A percentile compares a stretch with the other conserved stretches of the same genome.
phyloP scores from a whole-genome alignment of 768 basidiomycete genomes.

The Mycena venus region DNA sequence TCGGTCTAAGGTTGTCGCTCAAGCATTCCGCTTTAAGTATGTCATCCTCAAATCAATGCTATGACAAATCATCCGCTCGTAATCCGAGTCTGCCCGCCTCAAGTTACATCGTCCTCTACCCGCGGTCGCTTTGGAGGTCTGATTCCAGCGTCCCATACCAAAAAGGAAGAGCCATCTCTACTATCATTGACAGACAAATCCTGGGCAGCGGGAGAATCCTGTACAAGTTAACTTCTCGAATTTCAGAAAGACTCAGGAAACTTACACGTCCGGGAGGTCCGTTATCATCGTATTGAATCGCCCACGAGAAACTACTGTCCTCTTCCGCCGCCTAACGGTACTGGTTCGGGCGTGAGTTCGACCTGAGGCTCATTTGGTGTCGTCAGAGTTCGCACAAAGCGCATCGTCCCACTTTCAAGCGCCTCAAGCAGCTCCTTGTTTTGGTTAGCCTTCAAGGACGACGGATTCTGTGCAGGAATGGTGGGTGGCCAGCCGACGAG shows the following conservation, averaged over 20 bases:
- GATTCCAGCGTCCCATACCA: neutral
- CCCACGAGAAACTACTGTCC: slow-evolving; percentile 30
- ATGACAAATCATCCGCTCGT: neutral
- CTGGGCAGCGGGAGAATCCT: neutral
- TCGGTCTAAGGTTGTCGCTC: no score
- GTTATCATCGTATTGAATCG: slow-evolving; percentile 29
- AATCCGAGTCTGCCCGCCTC: no score
- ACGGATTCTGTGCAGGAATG: slow-evolving; percentile 74
- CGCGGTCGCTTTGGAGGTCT: slow-evolving; percentile 22
- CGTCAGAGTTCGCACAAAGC: slow-evolving; percentile 55
- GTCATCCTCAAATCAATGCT: slow-evolving; percentile 4
- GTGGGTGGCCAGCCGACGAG: slow-evolving; percentile 74
- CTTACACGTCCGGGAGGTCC: slow-evolving; percentile 1
- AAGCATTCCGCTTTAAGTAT: neutral
- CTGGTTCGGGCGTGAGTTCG: slow-evolving; percentile 32
- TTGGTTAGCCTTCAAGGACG: slow-evolving; percentile 65
- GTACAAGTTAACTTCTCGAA: neutral
- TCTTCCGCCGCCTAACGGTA: slow-evolving; percentile 14
- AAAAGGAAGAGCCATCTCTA: neutral
- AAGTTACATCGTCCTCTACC: neutral
- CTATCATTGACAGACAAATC: neutral
- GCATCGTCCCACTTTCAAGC: slow-evolving; percentile 61
- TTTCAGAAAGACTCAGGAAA: neutral
- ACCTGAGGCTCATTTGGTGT: slow-evolving; percentile 52
- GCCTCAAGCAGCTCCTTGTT: slow-evolving; percentile 67